Evolutionary conservation across 768 basidiomycete genomes (phyloP).

Genomic region (Pulveroboletus sp.): DNA sequence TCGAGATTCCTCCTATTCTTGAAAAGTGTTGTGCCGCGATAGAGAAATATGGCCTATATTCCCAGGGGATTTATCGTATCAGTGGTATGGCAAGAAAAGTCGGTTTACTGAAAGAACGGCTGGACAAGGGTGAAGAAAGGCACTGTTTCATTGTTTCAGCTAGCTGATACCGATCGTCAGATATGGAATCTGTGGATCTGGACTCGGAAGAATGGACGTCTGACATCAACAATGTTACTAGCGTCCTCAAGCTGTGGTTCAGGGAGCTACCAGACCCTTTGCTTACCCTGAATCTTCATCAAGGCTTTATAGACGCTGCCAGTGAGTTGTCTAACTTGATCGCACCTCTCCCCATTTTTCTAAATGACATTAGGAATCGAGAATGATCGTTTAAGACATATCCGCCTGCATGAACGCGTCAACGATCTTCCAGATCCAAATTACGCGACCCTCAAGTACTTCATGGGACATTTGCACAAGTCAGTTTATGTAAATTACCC

Average conservation of each 20-base stretch:
- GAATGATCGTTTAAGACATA: slow-evolving; percentile 92
- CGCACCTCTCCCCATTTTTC: neutral
- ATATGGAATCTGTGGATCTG: slow-evolving; percentile 84
- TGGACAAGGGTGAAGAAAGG: slow-evolving; percentile 77
- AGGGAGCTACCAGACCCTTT: slow-evolving; percentile 94
- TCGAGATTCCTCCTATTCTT: slow-evolving; percentile 85
- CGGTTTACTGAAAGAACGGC: slow-evolving; percentile 69
- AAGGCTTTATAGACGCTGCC: slow-evolving; percentile 93
- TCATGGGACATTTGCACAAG: slow-evolving; percentile 93
- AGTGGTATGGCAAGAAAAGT: slow-evolving; percentile 91
- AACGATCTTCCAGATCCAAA: slow-evolving; percentile 99
- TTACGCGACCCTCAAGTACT: slow-evolving; percentile 94
- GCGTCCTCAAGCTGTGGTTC: slow-evolving; percentile 93
- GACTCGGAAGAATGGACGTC: slow-evolving; percentile 86
- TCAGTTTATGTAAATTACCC: slow-evolving; percentile 32
- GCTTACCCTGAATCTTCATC: slow-evolving; percentile 78
- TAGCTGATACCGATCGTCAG: slow-evolving; percentile 39
- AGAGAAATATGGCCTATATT: slow-evolving; percentile 81
- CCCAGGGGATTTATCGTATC: slow-evolving; percentile 90
- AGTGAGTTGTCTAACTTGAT: slow-evolving; percentile 51
- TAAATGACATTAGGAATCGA: slow-evolving; percentile 63
- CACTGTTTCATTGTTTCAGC: neutral
- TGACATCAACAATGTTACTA: slow-evolving; percentile 96
- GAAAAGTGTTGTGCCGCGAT: slow-evolving; percentile 89
- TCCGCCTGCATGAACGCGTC: slow-evolving; percentile 93